Evolutionary conservation across 73 alveolate genomes (phyloP), one percentile per base, ranked within the genome.

Genomic region (Paramecium tetraurelia): DNA sequence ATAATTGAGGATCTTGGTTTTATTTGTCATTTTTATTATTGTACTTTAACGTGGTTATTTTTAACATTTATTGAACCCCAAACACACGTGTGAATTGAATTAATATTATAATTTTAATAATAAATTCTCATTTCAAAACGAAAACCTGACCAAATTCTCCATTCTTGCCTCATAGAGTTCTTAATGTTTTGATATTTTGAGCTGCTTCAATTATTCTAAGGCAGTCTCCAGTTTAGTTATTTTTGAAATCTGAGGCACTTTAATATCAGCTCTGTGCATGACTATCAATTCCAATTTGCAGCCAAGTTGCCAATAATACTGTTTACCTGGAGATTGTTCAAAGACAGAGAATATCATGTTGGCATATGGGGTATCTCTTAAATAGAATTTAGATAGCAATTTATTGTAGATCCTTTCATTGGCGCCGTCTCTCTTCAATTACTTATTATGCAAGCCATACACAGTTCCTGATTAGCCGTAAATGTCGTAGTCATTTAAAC

Each of bases 1-100:
- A 63, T 96, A 89, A 57, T 94, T 95, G 92, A 98, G 94, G 72
- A 97, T 94, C 86, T 98, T 96, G 14, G 97, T 96, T 93, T 94
- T 87, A 22, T 90, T 89, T 41, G 96, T 86, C 95, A 93, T 94
- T 31, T 58, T n/a, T 88, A 20, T 33, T 33, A 41, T 87, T 93
- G 69, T 53, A 12, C 20, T 31, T 29, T 29, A 75, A 75, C 87
- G 87, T 75, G 87, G 69, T 53, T 86, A 36, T 63, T 35, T 40
- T 50, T 48, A 21, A 6, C 36, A 22, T 86, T 43, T 58, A 86
- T 41, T 43, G 10, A 44, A 21, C 48, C 46, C 33, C 20, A 40
- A 44, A 24, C 43, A 80, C 90, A 80, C 90, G 90, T 80, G 90
- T 80, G 76, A 24, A 44, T 53, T 53, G 31, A 53, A 53, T 18